phyloP scores from a whole-genome alignment of 495 filamentous ascomycete species.

The Parachaetomium inaequale region DNA sequence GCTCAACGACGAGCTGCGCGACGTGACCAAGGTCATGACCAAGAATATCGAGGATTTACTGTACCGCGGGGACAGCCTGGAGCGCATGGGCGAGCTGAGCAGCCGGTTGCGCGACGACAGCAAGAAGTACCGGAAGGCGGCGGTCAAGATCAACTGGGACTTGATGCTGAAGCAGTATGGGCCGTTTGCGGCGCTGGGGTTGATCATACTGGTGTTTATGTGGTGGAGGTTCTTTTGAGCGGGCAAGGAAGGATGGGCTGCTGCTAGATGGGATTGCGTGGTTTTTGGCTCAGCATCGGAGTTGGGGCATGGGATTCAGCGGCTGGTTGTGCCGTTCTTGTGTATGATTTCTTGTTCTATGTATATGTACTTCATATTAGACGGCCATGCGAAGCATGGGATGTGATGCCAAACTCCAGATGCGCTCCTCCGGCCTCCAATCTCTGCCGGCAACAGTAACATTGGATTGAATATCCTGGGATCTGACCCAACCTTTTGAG shows the following conservation, averaged over 20 bases:
- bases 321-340: slow-evolving; percentile 6
- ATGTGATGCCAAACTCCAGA: not conserved
- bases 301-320: not conserved
- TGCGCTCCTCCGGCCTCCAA: not conserved
- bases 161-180: slow-evolving; percentile 95
- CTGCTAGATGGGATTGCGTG: not conserved
- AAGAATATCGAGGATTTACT: slow-evolving; percentile 99
- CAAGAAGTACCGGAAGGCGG: slow-evolving; percentile 86
- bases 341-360: not conserved
- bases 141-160: slow-evolving; percentile 98
- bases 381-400: not conserved
- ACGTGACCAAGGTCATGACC: slow-evolving; percentile 99
- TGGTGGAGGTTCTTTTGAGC: slow-evolving; percentile 91
- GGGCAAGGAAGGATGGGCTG: not conserved
- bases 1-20: slow-evolving; percentile 90
- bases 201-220: slow-evolving; percentile 79
- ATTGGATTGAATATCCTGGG: not conserved
- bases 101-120: slow-evolving; percentile 83
- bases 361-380: not conserved
- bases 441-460: not conserved
- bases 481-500: not conserved
- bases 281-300: slow-evolving; percentile 10
- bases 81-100: slow-evolving; percentile 96
- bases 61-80: slow-evolving; percentile 90
- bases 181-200: slow-evolving; percentile 71